phyloP scores from a whole-genome alignment of 73 alveolate genomes.

The Paramecium caudatum region DNA sequence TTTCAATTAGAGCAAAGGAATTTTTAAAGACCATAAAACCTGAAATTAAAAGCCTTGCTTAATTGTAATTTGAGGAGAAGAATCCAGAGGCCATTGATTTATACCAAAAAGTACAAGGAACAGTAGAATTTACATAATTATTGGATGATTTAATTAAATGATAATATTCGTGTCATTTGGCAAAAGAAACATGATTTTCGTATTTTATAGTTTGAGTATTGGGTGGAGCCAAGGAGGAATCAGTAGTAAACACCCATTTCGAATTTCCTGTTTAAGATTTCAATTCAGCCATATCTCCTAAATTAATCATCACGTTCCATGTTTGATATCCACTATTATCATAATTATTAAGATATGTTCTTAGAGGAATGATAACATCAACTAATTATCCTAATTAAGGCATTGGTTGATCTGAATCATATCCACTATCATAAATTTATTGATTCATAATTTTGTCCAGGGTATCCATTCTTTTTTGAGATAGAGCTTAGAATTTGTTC shows the following conservation, averaged over 20 bases:
- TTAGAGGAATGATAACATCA: conserved; percentile 30
- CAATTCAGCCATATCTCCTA: conserved; percentile 60
- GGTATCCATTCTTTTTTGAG: conserved; percentile 1
- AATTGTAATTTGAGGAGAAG: conserved; percentile 68
- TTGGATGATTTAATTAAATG: conserved; percentile 71
- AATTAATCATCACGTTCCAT: not conserved
- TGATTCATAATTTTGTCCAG: not conserved
- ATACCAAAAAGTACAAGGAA: conserved; percentile 1
- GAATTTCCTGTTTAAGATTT: not conserved
- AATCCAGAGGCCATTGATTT: conserved; percentile 52
- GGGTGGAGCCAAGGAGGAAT: conserved; percentile 65
- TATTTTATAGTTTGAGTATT: conserved; percentile 28
- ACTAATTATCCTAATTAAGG: conserved; percentile 1
- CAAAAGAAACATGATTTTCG: conserved; percentile 59
- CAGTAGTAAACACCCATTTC: conserved; percentile 59
- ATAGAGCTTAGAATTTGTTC: not conserved
- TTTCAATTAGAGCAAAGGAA: conserved; percentile 46
- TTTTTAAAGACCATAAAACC: conserved; percentile 46
- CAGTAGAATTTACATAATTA: conserved; percentile 42
- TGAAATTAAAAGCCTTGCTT: conserved; percentile 2
- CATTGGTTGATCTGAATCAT: conserved; percentile 55
- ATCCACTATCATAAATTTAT: conserved; percentile 56
- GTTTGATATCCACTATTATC: conserved; percentile 39
- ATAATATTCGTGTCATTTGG: conserved; percentile 37
- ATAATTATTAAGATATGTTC: conserved; percentile 6